Conservation (phyloP, 169 alveolate genomes). For the Plasmodium blacklocki region DNA sequence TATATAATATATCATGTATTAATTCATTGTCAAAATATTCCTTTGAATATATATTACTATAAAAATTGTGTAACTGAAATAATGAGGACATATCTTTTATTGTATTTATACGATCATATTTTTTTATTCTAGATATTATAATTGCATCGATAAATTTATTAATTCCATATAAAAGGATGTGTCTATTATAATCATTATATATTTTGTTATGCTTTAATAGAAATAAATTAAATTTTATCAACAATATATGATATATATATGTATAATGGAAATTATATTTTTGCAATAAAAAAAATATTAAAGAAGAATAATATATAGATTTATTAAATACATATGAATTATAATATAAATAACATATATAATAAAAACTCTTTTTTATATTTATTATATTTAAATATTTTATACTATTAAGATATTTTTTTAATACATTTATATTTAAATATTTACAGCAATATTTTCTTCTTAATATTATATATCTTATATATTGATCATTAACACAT, state of each 20-base stretch:
- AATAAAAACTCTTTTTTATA: slow-evolving; percentile 61
- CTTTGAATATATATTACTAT: slow-evolving; percentile 19
- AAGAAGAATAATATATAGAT: slow-evolving; percentile 52
- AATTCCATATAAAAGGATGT: slow-evolving; percentile 20
- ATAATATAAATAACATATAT: slow-evolving; percentile 54
- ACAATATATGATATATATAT: slow-evolving; percentile 32
- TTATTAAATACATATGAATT: slow-evolving; percentile 39
- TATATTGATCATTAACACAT: slow-evolving; percentile 30
- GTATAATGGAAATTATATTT: slow-evolving; percentile 76
- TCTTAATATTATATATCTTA: slow-evolving; percentile 37
- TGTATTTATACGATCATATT: slow-evolving; percentile 5
- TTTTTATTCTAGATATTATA: slow-evolving; percentile 39
- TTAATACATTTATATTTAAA: slow-evolving; percentile 49
- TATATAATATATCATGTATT: background rate
- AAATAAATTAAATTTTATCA: slow-evolving; percentile 69
- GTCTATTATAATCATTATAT: slow-evolving; percentile 23
- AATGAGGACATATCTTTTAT: background rate
- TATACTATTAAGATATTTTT: slow-evolving; percentile 56
- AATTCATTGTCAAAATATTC: slow-evolving; percentile 28
- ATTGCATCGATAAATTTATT: slow-evolving; percentile 45
- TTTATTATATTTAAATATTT: slow-evolving; percentile 67
- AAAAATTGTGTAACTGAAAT: slow-evolving; percentile 11
- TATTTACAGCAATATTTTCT: slow-evolving; percentile 23
- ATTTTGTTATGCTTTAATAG: slow-evolving; percentile 15
- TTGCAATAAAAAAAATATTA: slow-evolving; percentile 66